These are phyloP conservation scores for Wallemia mellicola DNA, from an alignment of 1,284 basidiomycete genomes.

Conservation along the genomic window DNA sequence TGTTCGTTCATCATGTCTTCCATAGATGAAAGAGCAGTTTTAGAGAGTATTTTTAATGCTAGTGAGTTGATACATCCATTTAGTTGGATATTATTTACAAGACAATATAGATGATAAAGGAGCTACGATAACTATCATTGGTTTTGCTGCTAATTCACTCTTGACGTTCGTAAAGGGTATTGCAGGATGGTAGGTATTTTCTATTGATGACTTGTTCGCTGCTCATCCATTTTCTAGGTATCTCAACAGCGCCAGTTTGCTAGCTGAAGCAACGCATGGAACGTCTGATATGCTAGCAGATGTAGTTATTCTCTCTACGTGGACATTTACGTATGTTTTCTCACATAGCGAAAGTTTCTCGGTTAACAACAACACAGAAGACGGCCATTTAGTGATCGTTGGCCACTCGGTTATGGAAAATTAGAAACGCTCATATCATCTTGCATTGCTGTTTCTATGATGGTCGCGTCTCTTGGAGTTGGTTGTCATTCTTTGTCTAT, in stretches of 20 bases:
- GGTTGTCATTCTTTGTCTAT: constrained; percentile 12
- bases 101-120: constrained; percentile 8
- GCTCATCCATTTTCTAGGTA: background rate
- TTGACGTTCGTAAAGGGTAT: constrained; percentile 11
- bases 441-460: constrained; percentile 11
- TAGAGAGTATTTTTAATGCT: too few species aligned
- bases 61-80: too few species aligned
- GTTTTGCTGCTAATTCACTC: constrained; percentile 12
- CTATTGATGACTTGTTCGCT: too few species aligned
- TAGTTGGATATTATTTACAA: too few species aligned
- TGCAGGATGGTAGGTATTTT: background rate
- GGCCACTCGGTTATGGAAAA: constrained; percentile 13
- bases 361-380: background rate
- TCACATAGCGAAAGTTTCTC: background rate
- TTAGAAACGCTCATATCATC: constrained; percentile 14
- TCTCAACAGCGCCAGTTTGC: constrained; percentile 10
- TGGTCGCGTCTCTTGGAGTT: constrained; percentile 12
- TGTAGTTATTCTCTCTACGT: constrained; percentile 13
- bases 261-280: constrained; percentile 14
- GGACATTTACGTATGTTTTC: constrained; percentile 10
- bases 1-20: too few species aligned
- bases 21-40: too few species aligned
- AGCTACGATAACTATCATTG: constrained; percentile 12
- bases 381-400: constrained; percentile 8
- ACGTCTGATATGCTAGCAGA: constrained; percentile 13